Evolutionary conservation across 1,284 basidiomycete genomes (phyloP), one percentile per base, ranked within the genome.

Genomic region (Trichosporon faecale): DNA sequence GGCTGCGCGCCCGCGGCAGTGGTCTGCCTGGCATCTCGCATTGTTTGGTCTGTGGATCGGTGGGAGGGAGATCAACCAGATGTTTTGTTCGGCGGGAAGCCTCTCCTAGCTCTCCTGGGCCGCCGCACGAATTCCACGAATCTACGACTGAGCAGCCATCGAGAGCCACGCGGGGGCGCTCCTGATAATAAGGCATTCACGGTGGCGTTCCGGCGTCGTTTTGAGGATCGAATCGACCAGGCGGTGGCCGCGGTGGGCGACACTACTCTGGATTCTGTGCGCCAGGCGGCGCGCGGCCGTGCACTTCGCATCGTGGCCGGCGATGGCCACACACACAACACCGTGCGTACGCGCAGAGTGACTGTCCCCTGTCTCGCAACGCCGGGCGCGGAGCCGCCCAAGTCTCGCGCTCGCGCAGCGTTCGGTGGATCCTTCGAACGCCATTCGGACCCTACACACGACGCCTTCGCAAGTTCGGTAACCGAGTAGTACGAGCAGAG

Each of bases 361-460:
- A 52, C 49, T 52, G 49, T 52, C 49, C 49, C 49, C 49, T 52
- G 49, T 52, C n/a, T 21, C 23, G 49, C 49, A 18, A n/a, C 49
- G 49, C 21, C 49, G 21, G 23, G n/a, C 11, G 49, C 21, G 44
- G 44, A 21, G 11, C 18, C 44, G 18, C 3, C 2, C n/a, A 9
- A n/a, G 44, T n/a, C 44, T 18, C 18, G 18, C 16, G 18, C 40
- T 44, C 40, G 40, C 40, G 4, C 18, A 44, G 40, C 40, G 21
- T 52, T 52, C 49, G 49, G 49, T 52, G 49, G 49, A 52, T 52
- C 49, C 21, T 52, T 52, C 49, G 49, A 52, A 52, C 49, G 49
- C 49, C 49, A 52, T 52, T 52, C 49, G 49, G 49, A 52, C 49
- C 49, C 49, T 52, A 52, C 49, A 52, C 49, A 52, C 49, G 23